Conservation (phyloP, 2,329 filamentous ascomycete genomes). For the Colletotrichum lindemuthianum region DNA sequence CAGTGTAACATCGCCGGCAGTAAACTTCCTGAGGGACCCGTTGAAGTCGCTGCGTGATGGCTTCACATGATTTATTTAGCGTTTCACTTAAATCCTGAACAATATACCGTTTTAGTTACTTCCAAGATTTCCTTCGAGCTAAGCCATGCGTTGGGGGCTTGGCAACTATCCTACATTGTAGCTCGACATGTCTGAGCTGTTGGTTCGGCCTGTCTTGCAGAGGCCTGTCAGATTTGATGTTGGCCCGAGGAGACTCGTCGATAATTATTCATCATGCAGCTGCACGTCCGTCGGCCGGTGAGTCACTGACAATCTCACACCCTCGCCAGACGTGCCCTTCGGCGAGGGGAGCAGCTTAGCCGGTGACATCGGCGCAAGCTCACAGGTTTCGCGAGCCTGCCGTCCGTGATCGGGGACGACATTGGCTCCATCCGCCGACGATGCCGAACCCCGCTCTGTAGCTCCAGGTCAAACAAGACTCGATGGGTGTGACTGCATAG, state of each 20-base stretch:
- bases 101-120: neutral
- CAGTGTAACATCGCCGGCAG: constrained; percentile 84
- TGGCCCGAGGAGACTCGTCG: too few relatives aligned
- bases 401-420: constrained; percentile 15
- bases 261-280: too few relatives aligned
- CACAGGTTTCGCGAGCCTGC: neutral
- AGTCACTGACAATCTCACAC: constrained; percentile 8
- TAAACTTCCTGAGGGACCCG: constrained; percentile 62
- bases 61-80: constrained; percentile 4
- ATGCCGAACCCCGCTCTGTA: neutral
- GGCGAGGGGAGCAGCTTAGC: neutral
- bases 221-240: too few relatives aligned
- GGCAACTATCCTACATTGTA: too few relatives aligned
- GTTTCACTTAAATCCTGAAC: neutral
- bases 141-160: too few relatives aligned
- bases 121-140: too few relatives aligned
- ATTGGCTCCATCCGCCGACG: neutral
- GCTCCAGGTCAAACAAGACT: neutral
- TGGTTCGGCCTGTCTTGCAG: too few relatives aligned
- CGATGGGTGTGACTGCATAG: too few relatives aligned
- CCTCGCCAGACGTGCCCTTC: neutral
- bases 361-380: constrained; percentile 11
- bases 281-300: neutral
- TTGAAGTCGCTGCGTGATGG: constrained; percentile 8
- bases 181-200: too few relatives aligned